phyloP scores from a whole-genome alignment of 1,284 basidiomycete genomes.

The Ganoderma sinense region DNA sequence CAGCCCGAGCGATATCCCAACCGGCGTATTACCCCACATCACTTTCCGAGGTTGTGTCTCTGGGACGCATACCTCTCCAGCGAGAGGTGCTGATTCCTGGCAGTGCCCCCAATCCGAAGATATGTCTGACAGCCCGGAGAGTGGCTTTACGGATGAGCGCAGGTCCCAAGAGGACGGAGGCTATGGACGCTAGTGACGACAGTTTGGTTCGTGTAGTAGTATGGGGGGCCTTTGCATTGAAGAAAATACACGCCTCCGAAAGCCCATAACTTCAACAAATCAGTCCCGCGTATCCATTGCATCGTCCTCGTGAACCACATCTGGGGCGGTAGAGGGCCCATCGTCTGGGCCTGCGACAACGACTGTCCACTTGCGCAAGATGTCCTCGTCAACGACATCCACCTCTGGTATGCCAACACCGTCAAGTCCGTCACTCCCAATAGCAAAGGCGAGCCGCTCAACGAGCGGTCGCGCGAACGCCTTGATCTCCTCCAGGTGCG shows the following conservation, averaged over 20 bases:
- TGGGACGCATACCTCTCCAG: neutral
- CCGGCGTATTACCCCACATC: neutral
- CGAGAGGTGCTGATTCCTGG: neutral
- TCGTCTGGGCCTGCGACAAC: neutral
- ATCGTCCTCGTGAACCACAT: neutral
- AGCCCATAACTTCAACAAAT: too few relatives aligned
- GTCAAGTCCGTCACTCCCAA: too few relatives aligned
- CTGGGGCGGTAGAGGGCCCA: too few relatives aligned
- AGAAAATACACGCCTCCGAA: too few relatives aligned
- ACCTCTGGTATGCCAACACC: neutral
- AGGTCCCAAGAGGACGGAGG: too few relatives aligned
- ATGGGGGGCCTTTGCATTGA: too few relatives aligned
- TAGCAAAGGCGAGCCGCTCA: neutral
- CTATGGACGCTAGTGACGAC: too few relatives aligned
- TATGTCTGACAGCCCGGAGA: neutral
- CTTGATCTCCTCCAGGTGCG: constrained; percentile 97
- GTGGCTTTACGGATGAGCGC: neutral
- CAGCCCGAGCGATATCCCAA: neutral
- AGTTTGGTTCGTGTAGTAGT: too few relatives aligned
- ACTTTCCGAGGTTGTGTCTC: neutral
- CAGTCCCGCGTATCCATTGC: too few relatives aligned
- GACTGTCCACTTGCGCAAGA: neutral
- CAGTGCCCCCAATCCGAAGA: neutral
- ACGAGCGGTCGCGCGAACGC: constrained; percentile 55
- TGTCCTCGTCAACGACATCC: neutral